Base-by-base conservation (phyloP, 768 basidiomycete genomes). In the Rhizopogon roseolus region DNA sequence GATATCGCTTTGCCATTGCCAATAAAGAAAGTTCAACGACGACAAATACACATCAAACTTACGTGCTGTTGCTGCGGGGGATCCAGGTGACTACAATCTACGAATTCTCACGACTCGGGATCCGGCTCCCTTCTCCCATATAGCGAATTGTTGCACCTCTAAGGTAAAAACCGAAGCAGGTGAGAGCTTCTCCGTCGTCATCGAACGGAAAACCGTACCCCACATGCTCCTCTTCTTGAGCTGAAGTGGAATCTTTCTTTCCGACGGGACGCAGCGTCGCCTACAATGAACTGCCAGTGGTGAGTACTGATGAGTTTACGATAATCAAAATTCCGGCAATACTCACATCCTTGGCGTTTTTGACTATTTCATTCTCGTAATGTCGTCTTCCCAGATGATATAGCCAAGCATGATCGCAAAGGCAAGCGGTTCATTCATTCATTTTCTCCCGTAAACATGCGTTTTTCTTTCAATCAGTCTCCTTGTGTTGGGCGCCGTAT, bases 61-160 rank as follows among this genome's bases (percentile, higher is more conserved):
- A n/a, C 37, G 6, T 6, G 11, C 65, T 69, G 70, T 11, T 64
- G 89, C 90, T 78, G 22, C 91, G 83, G 52, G 90, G 90, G 77
- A 88, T 95, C 93, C 29, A 94, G 85, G 62, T 90, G 91, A 65
- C 89, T 88, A 68, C 90, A 87, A 2, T 93, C 93, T 17, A 93
- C 84, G 22, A 22, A 22, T 22, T 22, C 22, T 22, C 22, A 22
- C 22, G 22, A 22, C 22, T 22, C 22, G 22, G 22, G 3, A 22
- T 22, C 22, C 22, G 22, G 22, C 22, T 54, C 81, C 82, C 50
- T 83, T 83, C 60, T 88, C 85, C 92, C 92, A 94, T 5, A 93
- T 90, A 1, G 87, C 72, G 62, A 86, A 95, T 57, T 86, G 82
- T 60, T 91, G 88, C 0, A 90, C 91, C 54, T 95, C 91, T 84